A percentile compares a stretch with the other conserved stretches of the same genome.
Evolutionary conservation across 129 eudicot species (phyloP).

Genomic region (Sambucus nigra): DNA sequence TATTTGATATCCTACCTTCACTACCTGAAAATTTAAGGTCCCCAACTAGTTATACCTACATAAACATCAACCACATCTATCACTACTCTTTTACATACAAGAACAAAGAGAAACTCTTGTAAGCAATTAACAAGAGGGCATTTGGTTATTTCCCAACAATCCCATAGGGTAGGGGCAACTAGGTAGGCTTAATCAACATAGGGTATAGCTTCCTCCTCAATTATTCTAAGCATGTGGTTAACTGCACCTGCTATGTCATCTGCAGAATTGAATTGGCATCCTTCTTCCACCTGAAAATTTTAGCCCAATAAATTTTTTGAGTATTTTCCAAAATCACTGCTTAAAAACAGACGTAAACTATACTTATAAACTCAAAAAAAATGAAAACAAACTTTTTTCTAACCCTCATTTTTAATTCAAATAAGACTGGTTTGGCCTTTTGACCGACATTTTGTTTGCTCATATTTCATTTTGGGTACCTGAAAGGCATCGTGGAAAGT

Average conservation of each 20-base stretch:
- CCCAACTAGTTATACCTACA: background rate
- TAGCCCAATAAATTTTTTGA: slow-evolving; percentile 6
- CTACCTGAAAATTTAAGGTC: too few species aligned
- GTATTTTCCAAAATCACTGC: slow-evolving; percentile 10
- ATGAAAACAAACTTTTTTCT: slow-evolving; percentile 26
- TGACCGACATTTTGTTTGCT: too few species aligned
- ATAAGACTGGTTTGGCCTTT: too few species aligned
- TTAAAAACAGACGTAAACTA: slow-evolving; percentile 2
- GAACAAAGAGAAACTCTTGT: slow-evolving; percentile 10
- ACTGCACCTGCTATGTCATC: slow-evolving; percentile 89
- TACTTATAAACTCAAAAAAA: slow-evolving; percentile 9
- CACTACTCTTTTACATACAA: slow-evolving; percentile 16
- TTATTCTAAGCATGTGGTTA: slow-evolving; percentile 85
- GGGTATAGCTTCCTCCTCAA: slow-evolving; percentile 68
- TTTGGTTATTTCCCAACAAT: slow-evolving; percentile 23
- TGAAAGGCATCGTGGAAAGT: too few species aligned
- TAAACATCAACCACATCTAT: background rate
- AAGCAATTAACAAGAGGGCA: slow-evolving; percentile 7
- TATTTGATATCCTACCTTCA: too few species aligned
- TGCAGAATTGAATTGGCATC: slow-evolving; percentile 76
- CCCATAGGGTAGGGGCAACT: slow-evolving; percentile 13
- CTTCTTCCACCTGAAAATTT: slow-evolving; percentile 77
- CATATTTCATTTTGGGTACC: too few species aligned
- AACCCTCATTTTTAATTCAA: slow-evolving; percentile 26
- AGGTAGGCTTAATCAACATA: slow-evolving; percentile 24